Evolutionary conservation across 1,284 basidiomycete species (phyloP).

Genomic region (Naganishia liquefaciens): DNA sequence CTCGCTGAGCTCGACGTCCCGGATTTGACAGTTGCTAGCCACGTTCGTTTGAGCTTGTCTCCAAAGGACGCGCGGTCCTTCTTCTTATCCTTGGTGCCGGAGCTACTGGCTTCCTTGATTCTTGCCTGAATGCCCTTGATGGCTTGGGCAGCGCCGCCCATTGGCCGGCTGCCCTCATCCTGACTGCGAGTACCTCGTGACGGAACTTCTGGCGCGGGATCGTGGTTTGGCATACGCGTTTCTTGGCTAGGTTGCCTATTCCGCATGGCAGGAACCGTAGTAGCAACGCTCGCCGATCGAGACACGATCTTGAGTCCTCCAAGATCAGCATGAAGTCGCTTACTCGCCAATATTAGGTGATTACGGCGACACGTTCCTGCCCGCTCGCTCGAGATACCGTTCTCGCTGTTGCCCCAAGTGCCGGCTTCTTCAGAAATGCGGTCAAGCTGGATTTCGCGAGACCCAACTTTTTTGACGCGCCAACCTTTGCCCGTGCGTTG

Average conservation of each 20-base stretch:
- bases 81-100: conserved; percentile 37
- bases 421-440: conserved; percentile 32
- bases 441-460: conserved; percentile 50
- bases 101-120: conserved; percentile 22
- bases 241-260: neutral
- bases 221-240: neutral
- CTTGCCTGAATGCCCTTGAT: conserved; percentile 26
- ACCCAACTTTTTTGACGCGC: conserved; percentile 40
- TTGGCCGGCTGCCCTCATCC: conserved; percentile 31
- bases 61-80: conserved; percentile 36
- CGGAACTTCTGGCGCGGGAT: neutral
- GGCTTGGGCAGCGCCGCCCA: conserved; percentile 12
- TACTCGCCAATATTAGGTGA: conserved; percentile 42
- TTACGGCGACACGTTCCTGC: conserved; percentile 28
- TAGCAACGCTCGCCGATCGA: neutral
- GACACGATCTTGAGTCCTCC: conserved; percentile 48
- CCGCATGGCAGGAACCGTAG: neutral
- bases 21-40: conserved; percentile 41
- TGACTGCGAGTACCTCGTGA: conserved; percentile 19
- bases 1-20: conserved; percentile 30
- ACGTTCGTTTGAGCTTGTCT: conserved; percentile 47
- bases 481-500: conserved; percentile 44
- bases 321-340: conserved; percentile 46
- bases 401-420: neutral
- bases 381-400: neutral